phyloP scores from a whole-genome alignment of 2,329 filamentous ascomycete genomes.

The Exserohilum rostratum region DNA sequence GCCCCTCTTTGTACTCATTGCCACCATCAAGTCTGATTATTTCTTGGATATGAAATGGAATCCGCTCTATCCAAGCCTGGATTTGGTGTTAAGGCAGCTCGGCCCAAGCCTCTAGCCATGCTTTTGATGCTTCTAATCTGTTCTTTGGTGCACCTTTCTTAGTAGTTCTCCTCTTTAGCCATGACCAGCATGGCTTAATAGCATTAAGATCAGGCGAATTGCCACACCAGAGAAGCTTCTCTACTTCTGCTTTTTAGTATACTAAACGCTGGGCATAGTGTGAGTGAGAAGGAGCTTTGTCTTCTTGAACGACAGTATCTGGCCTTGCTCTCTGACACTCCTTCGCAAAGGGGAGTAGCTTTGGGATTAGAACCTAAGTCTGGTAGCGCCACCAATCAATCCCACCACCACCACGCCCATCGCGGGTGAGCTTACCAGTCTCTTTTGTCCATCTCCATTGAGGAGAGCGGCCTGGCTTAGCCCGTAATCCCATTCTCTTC shows the following conservation, averaged over 20 bases:
- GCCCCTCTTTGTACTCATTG: conserved; percentile 21
- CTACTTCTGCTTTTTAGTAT: neutral
- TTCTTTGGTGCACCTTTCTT: neutral
- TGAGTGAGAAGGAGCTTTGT: conserved; percentile 6
- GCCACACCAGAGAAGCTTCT: conserved; percentile 11
- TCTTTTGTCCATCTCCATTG: neutral
- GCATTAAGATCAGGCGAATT: conserved; percentile 19
- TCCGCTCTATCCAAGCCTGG: conserved; percentile 19
- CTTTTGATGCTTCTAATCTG: neutral
- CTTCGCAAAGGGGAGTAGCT: conserved; percentile 17
- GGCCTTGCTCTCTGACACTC: conserved; percentile 8
- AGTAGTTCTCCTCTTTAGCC: conserved; percentile 18
- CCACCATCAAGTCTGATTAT: conserved; percentile 17
- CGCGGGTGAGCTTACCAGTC: conserved; percentile 16
- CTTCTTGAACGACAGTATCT: conserved; percentile 15
- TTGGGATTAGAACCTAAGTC: conserved; percentile 8
- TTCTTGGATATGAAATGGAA: conserved; percentile 17
- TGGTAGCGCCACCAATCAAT: conserved; percentile 17
- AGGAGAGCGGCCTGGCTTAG: conserved; percentile 4
- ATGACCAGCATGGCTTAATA: conserved; percentile 14
- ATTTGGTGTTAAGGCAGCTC: conserved; percentile 16
- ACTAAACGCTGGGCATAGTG: neutral
- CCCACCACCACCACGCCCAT: neutral
- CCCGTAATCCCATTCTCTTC: conserved; percentile 4
- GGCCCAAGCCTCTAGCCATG: conserved; percentile 8